phyloP scores from a whole-genome alignment of 345 rosid genomes.

The Salix koriyanagi region DNA sequence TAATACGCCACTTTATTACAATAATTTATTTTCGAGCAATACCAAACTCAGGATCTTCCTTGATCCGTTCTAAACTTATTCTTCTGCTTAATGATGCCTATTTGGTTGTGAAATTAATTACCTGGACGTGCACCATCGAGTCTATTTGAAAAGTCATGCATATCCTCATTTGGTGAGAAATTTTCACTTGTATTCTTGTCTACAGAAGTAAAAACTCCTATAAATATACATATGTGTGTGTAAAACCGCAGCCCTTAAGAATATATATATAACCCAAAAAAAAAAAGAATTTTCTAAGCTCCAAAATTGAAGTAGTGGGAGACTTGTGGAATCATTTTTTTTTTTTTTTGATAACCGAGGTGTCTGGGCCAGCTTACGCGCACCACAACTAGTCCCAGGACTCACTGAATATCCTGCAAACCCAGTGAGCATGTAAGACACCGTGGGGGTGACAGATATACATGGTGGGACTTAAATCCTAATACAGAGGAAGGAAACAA shows the following conservation, averaged over 20 bases:
- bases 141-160: not conserved
- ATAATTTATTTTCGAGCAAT: not conserved
- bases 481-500: too few relatives aligned
- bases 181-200: not conserved
- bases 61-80: not conserved
- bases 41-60: not conserved
- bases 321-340: not conserved
- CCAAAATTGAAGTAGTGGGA: constrained; percentile 6
- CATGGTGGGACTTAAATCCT: too few relatives aligned
- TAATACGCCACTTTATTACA: not conserved
- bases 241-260: too few relatives aligned
- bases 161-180: not conserved
- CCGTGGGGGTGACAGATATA: accelerated
- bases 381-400: too few relatives aligned
- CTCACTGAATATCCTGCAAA: too few relatives aligned
- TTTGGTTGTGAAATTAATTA: not conserved
- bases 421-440: too few relatives aligned
- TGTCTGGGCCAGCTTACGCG: too few relatives aligned
- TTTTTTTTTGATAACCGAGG: too few relatives aligned
- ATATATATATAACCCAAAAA: not conserved
- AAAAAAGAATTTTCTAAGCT: not conserved
- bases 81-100: not conserved
- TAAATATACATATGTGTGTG: too few relatives aligned
- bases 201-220: too few relatives aligned
- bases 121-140: not conserved